Evolutionary conservation across 2,329 filamentous ascomycete genomes (phyloP), one percentile per base, ranked within the genome.

Genomic region (Catunica adiposa): DNA sequence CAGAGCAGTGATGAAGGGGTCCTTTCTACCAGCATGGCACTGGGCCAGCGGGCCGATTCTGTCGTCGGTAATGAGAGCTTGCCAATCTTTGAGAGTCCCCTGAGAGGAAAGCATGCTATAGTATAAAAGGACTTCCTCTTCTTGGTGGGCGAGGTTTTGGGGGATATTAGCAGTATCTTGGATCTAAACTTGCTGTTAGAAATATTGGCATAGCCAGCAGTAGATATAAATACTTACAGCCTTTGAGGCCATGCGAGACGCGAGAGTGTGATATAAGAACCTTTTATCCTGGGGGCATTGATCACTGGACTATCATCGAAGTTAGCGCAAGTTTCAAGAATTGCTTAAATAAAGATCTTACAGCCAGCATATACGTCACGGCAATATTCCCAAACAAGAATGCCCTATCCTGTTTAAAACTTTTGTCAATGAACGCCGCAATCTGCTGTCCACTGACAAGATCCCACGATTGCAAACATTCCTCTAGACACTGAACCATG

Each of bases 351-450:
- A 1, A 26, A 2, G 7, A 17, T 53, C 8, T 62, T 63, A 79
- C 76, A 55, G 77, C 72, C 55, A 79, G 69, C 31, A 79, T 62
- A 58, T 75, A 73, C 0, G 75, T 79, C 15, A 76, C 68, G 20
- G 71, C 66, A 60, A 79, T 78, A 59, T 75, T 78, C 70, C 72
- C 76, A 59, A 78, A 79, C 63, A 77, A 67, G 56, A 72, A 74
- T 1, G 66, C 66, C 29, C 72, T 67, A 22, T 78, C 74, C 26
- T 68, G 65, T 1, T 73, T 66, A 52, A 75, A 73, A 0, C 72
- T 71, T 62, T 73, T 73, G 58, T 79, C 76, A 25, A 79, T 61
- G 0, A 72, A 70, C 1, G 73, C 73, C 0, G 76, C 73, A 62
- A 80, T 79, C 75, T 79, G 55, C 38, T 55, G 54, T 42, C 57